A percentile compares a stretch with the other conserved stretches of the same genome.
phyloP scores from a whole-genome alignment of 108 stramenopile species.

The Cyclotella sp. region DNA sequence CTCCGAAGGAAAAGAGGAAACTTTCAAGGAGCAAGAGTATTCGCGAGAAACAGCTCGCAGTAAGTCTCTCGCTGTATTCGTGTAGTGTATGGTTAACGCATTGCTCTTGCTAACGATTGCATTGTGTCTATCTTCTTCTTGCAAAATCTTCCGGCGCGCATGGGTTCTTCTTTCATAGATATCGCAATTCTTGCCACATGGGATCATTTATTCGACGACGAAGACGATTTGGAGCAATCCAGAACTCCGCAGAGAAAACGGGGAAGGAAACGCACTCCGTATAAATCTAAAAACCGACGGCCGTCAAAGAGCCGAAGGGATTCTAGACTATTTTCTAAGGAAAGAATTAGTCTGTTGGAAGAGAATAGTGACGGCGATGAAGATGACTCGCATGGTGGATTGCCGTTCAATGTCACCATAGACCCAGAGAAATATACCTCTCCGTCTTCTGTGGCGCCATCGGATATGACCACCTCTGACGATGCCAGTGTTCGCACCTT shows the following conservation, averaged over 20 bases:
- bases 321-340: conserved; percentile 37
- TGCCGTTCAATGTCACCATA: conserved; percentile 45
- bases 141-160: no score
- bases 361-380: conserved; percentile 20
- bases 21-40: conserved; percentile 14
- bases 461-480: conserved; percentile 3
- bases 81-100: no score
- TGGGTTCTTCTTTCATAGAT: conserved; percentile 6
- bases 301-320: conserved; percentile 35
- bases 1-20: conserved; percentile 20
- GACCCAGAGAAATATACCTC: conserved; percentile 45
- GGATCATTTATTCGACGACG: conserved; percentile 51
- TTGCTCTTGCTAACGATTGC: no score
- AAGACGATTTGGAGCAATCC: not conserved
- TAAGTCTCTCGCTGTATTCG: no score
- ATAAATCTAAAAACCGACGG: conserved; percentile 22
- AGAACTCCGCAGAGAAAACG: conserved; percentile 17
- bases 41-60: conserved; percentile 33
- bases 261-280: conserved; percentile 41
- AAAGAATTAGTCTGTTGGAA: conserved; percentile 39
- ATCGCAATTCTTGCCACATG: conserved; percentile 47
- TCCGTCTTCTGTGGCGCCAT: conserved; percentile 32
- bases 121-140: no score
- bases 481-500: not conserved
- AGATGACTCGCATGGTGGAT: conserved; percentile 20